Percentiles rank a stretch among this genome's conserved stretches.
phyloP scores from a whole-genome alignment of 177 flowering plant species.

The Tripterygium wilfordii region DNA sequence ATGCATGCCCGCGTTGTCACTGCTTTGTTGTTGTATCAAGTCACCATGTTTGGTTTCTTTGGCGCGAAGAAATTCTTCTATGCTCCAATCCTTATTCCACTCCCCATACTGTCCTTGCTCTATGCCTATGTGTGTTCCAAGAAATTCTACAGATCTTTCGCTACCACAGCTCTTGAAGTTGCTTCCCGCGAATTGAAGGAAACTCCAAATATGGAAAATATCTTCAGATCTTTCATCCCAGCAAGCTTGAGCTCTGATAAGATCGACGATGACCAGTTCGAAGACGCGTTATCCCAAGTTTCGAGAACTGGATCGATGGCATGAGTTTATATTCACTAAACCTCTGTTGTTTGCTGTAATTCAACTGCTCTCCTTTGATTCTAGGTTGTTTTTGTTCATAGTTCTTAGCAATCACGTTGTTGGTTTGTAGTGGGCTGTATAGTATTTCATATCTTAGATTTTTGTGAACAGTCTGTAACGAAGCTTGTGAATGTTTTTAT shows the following conservation, averaged over 20 bases:
- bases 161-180: conserved; percentile 58
- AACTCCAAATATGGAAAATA: conserved; percentile 50
- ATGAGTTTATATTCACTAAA: conserved; percentile 17
- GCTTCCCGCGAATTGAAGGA: conserved; percentile 44
- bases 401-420: too few species aligned
- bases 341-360: background rate
- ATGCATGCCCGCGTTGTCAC: conserved; percentile 60
- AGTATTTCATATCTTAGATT: too few species aligned
- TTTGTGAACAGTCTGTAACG: too few species aligned
- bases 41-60: conserved; percentile 78
- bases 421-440: too few species aligned
- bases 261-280: conserved; percentile 45
- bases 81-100: conserved; percentile 49
- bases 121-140: conserved; percentile 48
- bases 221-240: conserved; percentile 63
- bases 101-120: conserved; percentile 47
- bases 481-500: too few species aligned
- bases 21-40: conserved; percentile 62
- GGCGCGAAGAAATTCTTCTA: conserved; percentile 42
- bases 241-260: conserved; percentile 61
- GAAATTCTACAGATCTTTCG: conserved; percentile 60
- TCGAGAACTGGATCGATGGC: conserved; percentile 38
- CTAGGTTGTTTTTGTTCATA: too few species aligned
- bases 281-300: conserved; percentile 48
- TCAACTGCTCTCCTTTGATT: too few species aligned